Evolutionary conservation across 2,329 filamentous ascomycete genomes (phyloP).

Genomic region (Microdochium nivale): DNA sequence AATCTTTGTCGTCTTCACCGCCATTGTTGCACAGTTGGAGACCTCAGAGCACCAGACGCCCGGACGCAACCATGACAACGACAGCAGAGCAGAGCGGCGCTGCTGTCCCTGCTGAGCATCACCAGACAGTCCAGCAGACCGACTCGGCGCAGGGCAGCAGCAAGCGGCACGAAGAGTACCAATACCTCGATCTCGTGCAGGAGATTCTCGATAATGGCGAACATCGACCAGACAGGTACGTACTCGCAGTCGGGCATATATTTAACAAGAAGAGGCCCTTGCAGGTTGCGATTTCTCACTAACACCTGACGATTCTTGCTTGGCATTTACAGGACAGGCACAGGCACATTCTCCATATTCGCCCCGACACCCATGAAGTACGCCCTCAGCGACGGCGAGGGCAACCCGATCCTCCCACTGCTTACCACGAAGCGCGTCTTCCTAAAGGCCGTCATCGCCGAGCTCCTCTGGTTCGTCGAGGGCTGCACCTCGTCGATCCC

Average conservation of each 20-base stretch:
- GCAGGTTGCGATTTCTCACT: conserved; percentile 1
- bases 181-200: conserved; percentile 85
- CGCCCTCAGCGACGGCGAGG: conserved; percentile 54
- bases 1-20: too few relatives aligned
- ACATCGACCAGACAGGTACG: conserved; percentile 74
- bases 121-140: background rate
- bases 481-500: conserved; percentile 73
- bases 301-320: conserved; percentile 2
- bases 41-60: too few relatives aligned
- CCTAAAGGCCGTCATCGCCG: conserved; percentile 77
- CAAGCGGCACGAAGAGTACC: conserved; percentile 70
- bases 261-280: conserved; percentile 1
- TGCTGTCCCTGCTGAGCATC: background rate
- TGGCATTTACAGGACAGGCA: conserved; percentile 66
- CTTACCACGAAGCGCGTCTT: conserved; percentile 98
- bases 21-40: too few relatives aligned
- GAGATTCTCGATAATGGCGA: conserved; percentile 79
- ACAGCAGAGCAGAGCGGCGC: background rate
- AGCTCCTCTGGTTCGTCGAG: conserved; percentile 92
- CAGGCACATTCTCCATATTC: conserved; percentile 84
- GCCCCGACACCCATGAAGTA: conserved; percentile 84
- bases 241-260: background rate
- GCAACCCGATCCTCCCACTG: conserved; percentile 68
- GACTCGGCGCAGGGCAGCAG: background rate
- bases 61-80: background rate